These are phyloP conservation scores for Phytophthora tentaculata DNA, from an alignment of 352 stramenopile species.

Conservation along the genomic window DNA sequence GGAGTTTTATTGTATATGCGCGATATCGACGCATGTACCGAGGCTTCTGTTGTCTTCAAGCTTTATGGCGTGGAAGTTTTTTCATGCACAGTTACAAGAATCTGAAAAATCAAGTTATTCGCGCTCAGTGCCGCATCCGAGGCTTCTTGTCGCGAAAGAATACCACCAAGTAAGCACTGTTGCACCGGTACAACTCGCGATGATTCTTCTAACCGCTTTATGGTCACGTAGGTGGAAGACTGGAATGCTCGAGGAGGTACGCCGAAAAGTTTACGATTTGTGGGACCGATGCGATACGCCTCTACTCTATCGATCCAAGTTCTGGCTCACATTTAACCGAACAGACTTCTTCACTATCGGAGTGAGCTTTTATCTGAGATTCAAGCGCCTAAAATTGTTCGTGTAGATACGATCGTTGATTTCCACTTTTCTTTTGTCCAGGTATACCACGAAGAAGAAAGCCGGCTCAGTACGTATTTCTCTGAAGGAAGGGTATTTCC, in stretches of 20 bases:
- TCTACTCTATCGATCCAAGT: slow-evolving; percentile 79
- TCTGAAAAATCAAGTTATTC: slow-evolving; percentile 65
- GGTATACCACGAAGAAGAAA: slow-evolving; percentile 75
- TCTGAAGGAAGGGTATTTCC: slow-evolving; percentile 8
- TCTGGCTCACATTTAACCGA: slow-evolving; percentile 81
- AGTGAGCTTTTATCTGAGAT: slow-evolving; percentile 34
- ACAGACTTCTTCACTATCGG: slow-evolving; percentile 82
- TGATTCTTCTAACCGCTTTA: not conserved
- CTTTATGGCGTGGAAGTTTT: slow-evolving; percentile 69
- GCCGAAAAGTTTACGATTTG: slow-evolving; percentile 68
- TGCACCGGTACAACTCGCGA: not conserved
- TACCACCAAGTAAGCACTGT: slow-evolving; percentile 51
- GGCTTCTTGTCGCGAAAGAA: slow-evolving; percentile 64
- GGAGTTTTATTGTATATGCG: slow-evolving; percentile 52
- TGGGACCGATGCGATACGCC: slow-evolving; percentile 74
- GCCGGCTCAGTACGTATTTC: slow-evolving; percentile 28
- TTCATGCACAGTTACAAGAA: slow-evolving; percentile 70
- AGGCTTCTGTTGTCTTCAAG: slow-evolving; percentile 67
- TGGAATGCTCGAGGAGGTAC: slow-evolving; percentile 59
- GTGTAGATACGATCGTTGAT: too few species aligned
- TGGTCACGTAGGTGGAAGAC: slow-evolving; percentile 57
- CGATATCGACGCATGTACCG: slow-evolving; percentile 53
- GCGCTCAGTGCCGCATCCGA: slow-evolving; percentile 67
- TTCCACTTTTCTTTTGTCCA: slow-evolving; percentile 12
- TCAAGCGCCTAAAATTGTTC: not conserved